phyloP scores from a whole-genome alignment of 1,284 basidiomycete genomes.

The Serendipita sp. region DNA sequence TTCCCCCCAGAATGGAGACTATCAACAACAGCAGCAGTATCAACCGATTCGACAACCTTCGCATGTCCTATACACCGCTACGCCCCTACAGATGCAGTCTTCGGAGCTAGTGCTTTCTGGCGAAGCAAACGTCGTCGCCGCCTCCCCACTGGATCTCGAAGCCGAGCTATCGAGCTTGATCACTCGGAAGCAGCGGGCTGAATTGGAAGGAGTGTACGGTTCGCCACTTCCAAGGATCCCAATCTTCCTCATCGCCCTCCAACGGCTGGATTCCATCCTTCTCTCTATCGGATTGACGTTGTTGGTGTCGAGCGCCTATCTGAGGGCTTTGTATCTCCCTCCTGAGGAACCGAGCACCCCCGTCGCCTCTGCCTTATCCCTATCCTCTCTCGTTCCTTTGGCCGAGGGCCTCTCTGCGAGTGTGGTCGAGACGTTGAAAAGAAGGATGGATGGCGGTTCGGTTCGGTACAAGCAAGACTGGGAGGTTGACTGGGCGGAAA shows the following conservation, averaged over 20 bases:
- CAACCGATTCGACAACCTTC: not conserved
- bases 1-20: not conserved
- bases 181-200: slow-evolving; percentile 46
- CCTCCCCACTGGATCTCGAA: slow-evolving; percentile 30
- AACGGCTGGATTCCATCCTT: slow-evolving; percentile 54
- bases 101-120: not conserved
- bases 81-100: not conserved
- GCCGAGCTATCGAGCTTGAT: slow-evolving; percentile 49
- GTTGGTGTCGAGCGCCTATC: slow-evolving; percentile 46
- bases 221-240: slow-evolving; percentile 60
- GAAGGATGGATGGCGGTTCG: not conserved
- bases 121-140: not conserved
- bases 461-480: not conserved
- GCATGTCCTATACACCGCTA: not conserved
- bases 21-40: slow-evolving; percentile 6
- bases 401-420: not conserved
- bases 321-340: slow-evolving; percentile 27
- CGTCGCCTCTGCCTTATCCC: too few species aligned
- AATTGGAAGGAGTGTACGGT: slow-evolving; percentile 61
- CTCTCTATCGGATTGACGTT: slow-evolving; percentile 53
- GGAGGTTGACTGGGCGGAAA: not conserved
- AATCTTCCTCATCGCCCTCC: slow-evolving; percentile 56
- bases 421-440: not conserved
- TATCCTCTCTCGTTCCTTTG: too few species aligned
- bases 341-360: not conserved